These are phyloP conservation scores for Epichloe scottii DNA, from an alignment of 2,329 filamentous ascomycete species.

Conservation along the genomic window DNA sequence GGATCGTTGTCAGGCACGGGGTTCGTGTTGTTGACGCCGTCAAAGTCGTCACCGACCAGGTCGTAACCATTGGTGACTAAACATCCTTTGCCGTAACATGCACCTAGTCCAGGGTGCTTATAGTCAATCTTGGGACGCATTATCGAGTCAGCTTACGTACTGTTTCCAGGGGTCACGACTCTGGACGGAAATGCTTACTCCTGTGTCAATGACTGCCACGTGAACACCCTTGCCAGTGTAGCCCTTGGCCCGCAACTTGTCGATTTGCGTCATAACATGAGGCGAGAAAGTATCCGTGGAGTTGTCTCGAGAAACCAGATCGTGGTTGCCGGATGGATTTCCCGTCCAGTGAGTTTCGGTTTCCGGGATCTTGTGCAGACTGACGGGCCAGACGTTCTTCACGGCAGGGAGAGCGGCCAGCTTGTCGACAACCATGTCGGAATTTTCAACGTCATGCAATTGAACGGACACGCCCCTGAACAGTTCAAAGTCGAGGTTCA, in stretches of 20 bases:
- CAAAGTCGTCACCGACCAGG: conserved; percentile 13
- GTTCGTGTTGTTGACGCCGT: conserved; percentile 1
- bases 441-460: conserved; percentile 17
- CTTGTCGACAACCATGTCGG: conserved; percentile 23
- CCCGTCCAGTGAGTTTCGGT: conserved; percentile 9
- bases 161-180: too few relatives aligned
- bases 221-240: conserved; percentile 9
- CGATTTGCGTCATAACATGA: conserved; percentile 8
- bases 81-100: conserved; percentile 42
- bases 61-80: conserved; percentile 15
- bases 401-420: conserved; percentile 14
- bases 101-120: conserved; percentile 44
- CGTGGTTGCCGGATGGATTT: background rate
- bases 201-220: conserved; percentile 8
- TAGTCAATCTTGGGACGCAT: conserved; percentile 36
- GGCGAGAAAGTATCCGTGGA: conserved; percentile 5
- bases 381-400: conserved; percentile 19
- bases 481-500: conserved; percentile 12
- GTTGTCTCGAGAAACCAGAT: background rate
- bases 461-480: conserved; percentile 16
- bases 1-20: conserved; percentile 11
- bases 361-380: background rate
- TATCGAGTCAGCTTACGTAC: too few relatives aligned
- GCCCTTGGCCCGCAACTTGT: conserved; percentile 7
- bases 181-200: conserved; percentile 16